phyloP scores from a whole-genome alignment of 345 rosid species.

The Eucalyptus fibrosa region DNA sequence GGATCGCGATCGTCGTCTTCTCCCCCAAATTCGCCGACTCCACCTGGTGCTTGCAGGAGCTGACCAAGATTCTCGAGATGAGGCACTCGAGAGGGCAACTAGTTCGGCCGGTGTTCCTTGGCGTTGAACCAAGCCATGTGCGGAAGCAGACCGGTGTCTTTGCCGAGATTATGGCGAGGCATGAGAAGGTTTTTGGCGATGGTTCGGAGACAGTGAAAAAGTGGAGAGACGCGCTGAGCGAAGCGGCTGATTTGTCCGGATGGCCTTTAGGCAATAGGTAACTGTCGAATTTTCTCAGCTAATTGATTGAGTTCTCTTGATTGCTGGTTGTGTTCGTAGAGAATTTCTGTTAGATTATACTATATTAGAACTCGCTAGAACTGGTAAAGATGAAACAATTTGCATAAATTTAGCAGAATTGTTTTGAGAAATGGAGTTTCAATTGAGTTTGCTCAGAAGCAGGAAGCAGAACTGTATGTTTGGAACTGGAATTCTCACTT shows the following conservation, averaged over 20 bases:
- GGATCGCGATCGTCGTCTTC: neutral
- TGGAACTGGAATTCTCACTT: too few species aligned
- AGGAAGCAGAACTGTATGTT: neutral
- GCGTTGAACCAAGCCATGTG: conserved; percentile 1
- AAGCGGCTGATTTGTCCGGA: neutral
- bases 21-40: conserved; percentile 8
- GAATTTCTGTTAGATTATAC: too few species aligned
- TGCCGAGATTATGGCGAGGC: neutral
- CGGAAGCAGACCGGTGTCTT: neutral
- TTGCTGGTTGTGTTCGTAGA: too few species aligned
- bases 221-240: conserved; percentile 1
- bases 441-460: neutral
- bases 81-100: neutral
- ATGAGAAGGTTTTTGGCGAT: neutral
- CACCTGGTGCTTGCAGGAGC: conserved; percentile 11
- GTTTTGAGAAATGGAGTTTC: too few species aligned
- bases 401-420: too few species aligned
- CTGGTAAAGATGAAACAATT: too few species aligned
- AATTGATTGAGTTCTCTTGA: neutral
- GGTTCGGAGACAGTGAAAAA: neutral
- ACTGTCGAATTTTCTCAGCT: neutral
- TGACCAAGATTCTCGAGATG: conserved; percentile 3
- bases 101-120: conserved; percentile 4
- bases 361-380: too few species aligned
- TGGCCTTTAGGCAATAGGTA: neutral